Conservation (phyloP, 352 stramenopile genomes). For the Phytophthora sp. region DNA sequence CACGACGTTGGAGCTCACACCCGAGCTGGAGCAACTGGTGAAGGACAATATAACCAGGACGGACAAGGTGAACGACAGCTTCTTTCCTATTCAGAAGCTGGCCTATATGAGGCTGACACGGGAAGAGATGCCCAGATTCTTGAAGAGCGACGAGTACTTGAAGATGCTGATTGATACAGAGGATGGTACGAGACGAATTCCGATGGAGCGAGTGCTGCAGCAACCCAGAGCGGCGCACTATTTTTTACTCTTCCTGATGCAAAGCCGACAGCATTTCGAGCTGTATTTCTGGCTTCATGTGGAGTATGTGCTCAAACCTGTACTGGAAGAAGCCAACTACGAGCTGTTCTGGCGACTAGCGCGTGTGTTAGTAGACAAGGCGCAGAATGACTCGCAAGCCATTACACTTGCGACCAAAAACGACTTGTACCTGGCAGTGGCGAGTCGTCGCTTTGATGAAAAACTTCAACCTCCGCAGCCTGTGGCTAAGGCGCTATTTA, state of each 20-base stretch:
- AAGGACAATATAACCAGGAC: slow-evolving; percentile 62
- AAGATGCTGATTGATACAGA: slow-evolving; percentile 87
- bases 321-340: slow-evolving; percentile 54
- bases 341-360: slow-evolving; percentile 76
- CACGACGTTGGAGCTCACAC: slow-evolving; percentile 77
- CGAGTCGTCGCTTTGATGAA: slow-evolving; percentile 45
- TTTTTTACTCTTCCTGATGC: slow-evolving; percentile 88
- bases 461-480: slow-evolving; percentile 50
- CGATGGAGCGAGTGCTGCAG: slow-evolving; percentile 81
- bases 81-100: slow-evolving; percentile 87
- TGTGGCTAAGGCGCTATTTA: slow-evolving; percentile 57
- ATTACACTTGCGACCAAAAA: slow-evolving; percentile 81
- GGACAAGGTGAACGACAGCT: slow-evolving; percentile 67
- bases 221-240: slow-evolving; percentile 85
- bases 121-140: slow-evolving; percentile 83
- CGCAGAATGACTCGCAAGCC: slow-evolving; percentile 76
- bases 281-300: slow-evolving; percentile 90
- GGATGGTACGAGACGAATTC: slow-evolving; percentile 74
- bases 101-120: slow-evolving; percentile 83
- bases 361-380: slow-evolving; percentile 72
- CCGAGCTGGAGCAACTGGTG: slow-evolving; percentile 78
- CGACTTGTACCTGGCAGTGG: slow-evolving; percentile 60
- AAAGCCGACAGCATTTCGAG: slow-evolving; percentile 87
- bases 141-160: slow-evolving; percentile 86
- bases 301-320: slow-evolving; percentile 84